Percentiles rank a stretch among this genome's conserved stretches.
These are phyloP conservation scores for Saccharum spontaneum DNA, from an alignment of 176 grass and related monocot genomes.

Conservation along the genomic window DNA sequence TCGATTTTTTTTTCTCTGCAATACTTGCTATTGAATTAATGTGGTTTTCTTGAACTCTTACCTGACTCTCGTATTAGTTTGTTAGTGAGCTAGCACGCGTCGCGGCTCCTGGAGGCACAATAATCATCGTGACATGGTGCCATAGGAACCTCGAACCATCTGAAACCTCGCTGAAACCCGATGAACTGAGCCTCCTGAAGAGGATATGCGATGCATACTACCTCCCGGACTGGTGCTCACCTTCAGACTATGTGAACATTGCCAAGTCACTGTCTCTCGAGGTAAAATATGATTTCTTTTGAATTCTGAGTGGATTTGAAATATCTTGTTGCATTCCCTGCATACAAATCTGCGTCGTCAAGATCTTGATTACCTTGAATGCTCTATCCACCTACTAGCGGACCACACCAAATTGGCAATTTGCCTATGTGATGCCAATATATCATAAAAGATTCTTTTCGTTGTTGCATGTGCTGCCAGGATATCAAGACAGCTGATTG, in stretches of 20 bases:
- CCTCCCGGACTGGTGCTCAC: slow-evolving; percentile 92
- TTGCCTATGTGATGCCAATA: background rate
- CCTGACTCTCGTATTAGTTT: slow-evolving; percentile 39
- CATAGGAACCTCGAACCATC: slow-evolving; percentile 71
- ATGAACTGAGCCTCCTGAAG: slow-evolving; percentile 82
- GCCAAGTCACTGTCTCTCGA: slow-evolving; percentile 70
- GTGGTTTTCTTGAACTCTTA: background rate
- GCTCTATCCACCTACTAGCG: background rate
- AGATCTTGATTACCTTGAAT: background rate
- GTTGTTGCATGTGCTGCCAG: slow-evolving; percentile 38
- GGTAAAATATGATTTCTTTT: slow-evolving; percentile 34
- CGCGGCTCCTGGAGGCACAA: slow-evolving; percentile 72
- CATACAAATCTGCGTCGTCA: background rate
- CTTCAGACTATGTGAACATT: slow-evolving; percentile 80
- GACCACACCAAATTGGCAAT: background rate
- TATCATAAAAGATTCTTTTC: background rate
- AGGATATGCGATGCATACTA: slow-evolving; percentile 87
- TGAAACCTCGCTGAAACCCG: slow-evolving; percentile 65
- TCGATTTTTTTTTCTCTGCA: background rate
- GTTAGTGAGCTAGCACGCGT: slow-evolving; percentile 77
- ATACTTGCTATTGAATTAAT: background rate
- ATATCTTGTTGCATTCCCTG: background rate
- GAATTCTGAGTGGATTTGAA: background rate
- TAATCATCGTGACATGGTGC: slow-evolving; percentile 97
- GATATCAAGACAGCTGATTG: slow-evolving; percentile 86